Evolutionary conservation across 2,329 filamentous ascomycete species (phyloP).

Genomic region (Shiraia bambusicola): DNA sequence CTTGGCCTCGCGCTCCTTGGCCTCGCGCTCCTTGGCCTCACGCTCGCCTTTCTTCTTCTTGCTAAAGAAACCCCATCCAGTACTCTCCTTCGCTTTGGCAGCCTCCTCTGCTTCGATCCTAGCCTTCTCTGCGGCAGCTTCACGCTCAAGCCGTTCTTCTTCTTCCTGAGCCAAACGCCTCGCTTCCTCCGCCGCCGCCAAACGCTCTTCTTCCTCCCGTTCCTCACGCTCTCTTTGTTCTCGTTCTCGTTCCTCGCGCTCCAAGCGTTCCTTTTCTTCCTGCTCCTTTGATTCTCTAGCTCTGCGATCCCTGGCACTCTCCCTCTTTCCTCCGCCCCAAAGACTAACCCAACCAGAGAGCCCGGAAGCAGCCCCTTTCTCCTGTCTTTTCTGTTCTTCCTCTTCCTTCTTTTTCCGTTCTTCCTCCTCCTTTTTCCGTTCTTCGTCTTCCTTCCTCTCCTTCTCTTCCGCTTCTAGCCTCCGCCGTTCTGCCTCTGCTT

Average conservation of each 20-base stretch:
- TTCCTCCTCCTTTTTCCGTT: conserved; percentile 25
- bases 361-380: conserved; percentile 25
- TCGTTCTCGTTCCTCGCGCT: conserved; percentile 30
- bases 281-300: conserved; percentile 34
- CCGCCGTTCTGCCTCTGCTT: conserved; percentile 15
- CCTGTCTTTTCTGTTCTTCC: conserved; percentile 25
- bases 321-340: conserved; percentile 42
- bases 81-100: conserved; percentile 25
- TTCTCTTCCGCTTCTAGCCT: conserved; percentile 23
- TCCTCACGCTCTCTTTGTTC: conserved; percentile 20
- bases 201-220: conserved; percentile 8
- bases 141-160: no score
- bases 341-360: conserved; percentile 34
- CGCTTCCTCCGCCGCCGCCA: conserved; percentile 25
- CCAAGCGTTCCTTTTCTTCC: conserved; percentile 28
- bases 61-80: conserved; percentile 21
- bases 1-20: conserved; percentile 30
- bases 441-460: conserved; percentile 15
- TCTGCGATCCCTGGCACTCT: conserved; percentile 32
- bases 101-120: conserved; percentile 20
- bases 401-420: conserved; percentile 12
- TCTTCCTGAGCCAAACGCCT: no score
- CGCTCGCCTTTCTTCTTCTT: conserved; percentile 43
- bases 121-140: conserved; percentile 13
- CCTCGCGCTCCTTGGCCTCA: conserved; percentile 28